Base-by-base conservation (phyloP, 495 filamentous ascomycete species). In the Venustampulla echinocandica region DNA sequence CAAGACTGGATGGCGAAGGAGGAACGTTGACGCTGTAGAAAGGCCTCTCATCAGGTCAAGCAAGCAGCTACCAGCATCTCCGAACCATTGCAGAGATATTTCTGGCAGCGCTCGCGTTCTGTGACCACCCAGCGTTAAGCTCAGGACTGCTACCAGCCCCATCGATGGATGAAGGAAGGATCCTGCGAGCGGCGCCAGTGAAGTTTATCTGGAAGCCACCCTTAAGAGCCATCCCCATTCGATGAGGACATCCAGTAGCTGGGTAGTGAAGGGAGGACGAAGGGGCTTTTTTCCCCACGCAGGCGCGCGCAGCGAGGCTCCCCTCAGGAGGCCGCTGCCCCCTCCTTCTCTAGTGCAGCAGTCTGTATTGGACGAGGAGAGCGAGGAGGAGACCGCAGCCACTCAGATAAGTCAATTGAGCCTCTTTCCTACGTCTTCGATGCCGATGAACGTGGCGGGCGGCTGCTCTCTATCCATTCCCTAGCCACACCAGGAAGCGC, bases 401-500 rank as follows among this genome's bases (percentile, higher is more conserved):
- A 56, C 46, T 48, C 48, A 56, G 37, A 49, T 23, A 15, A 42
- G 35, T 52, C 39, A 25, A 28, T 41, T 38, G 42, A 46, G 35
- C 45, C 49, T 46, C 53, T 52, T 18, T 56, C 44, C 45, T 52
- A 49, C 48, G 20, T 42, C 28, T 27, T 20, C 13, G 20, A 32
- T 10, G 27, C 14, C n/a, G 23, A 39, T 20, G 42, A 13, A 25
- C 15, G 54, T 51, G 44, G 53, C 48, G 30, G 49, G 53, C 53
- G 53, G 48, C 45, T 47, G 43, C 6, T 10, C 10, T 21, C 4
- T 15, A 50, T 43, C 42, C 52, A 19, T 50, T n/a, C n/a, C n/a
- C n/a, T n/a, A n/a, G 53, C 33, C 10, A 11, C 13, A 2, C 13
- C 0, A 28, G 13, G 43, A 57, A 53, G 49, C 54, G 54, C 54